Percentiles rank a stretch among this genome's conserved stretches.
Conservation (phyloP, 768 basidiomycete species). For the Xerocomellus intermedius region DNA sequence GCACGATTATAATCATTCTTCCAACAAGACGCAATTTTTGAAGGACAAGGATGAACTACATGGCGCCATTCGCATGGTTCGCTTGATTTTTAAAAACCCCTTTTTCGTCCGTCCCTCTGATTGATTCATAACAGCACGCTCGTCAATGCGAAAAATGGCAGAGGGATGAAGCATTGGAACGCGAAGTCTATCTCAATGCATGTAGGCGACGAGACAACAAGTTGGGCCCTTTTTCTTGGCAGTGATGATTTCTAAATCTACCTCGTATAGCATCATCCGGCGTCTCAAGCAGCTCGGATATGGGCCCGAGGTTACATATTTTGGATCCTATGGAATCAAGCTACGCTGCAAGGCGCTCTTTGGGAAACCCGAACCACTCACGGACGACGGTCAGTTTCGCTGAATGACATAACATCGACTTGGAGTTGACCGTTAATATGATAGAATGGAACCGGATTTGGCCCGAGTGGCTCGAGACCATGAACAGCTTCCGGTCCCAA, state of each 20-base stretch:
- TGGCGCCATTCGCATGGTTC: not conserved
- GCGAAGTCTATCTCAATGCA: not conserved
- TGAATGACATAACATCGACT: not conserved
- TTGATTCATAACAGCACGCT: constrained; percentile 1
- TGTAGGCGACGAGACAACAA: not conserved
- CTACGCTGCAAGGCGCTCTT: not conserved
- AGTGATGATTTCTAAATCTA: not conserved
- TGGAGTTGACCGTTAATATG: not conserved
- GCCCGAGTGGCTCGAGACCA: not conserved
- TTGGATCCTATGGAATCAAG: not conserved
- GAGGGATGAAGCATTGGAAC: too few species aligned
- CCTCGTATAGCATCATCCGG: constrained; percentile 4
- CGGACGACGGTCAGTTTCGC: constrained; percentile 3
- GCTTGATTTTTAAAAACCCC: not conserved
- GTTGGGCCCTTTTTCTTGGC: not conserved
- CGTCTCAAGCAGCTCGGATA: constrained; percentile 6
- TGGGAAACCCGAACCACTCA: constrained; percentile 1
- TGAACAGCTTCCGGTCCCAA: not conserved
- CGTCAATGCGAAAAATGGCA: not conserved
- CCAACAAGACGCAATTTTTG: not conserved
- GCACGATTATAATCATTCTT: not conserved
- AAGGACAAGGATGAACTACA: not conserved
- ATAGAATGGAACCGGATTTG: constrained; percentile 14
- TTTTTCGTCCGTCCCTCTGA: not conserved
- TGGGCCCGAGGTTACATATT: not conserved